These are phyloP conservation scores for Kazachstania kunashirensis DNA, from an alignment of 805 yeast genomes.

Conservation along the genomic window DNA sequence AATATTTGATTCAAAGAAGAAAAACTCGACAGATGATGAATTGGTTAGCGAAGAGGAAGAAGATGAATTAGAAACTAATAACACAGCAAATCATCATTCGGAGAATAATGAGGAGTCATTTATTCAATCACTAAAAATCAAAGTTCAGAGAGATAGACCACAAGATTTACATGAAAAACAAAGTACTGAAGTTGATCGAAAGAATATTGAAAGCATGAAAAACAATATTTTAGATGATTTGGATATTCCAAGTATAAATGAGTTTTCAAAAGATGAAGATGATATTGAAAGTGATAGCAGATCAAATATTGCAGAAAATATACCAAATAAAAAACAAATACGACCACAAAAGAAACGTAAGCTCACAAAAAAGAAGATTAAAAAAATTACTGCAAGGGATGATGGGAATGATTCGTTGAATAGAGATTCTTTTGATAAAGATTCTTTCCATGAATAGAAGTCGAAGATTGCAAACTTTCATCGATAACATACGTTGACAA, in stretches of 20 bases:
- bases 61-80: no score
- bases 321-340: not conserved
- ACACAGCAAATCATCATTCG: no score
- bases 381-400: not conserved
- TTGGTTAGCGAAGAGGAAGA: no score
- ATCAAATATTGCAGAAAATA: not conserved
- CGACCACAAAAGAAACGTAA: conserved; percentile 7
- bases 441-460: no score
- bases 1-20: not conserved
- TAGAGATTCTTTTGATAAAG: not conserved
- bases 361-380: conserved; percentile 7
- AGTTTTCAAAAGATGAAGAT: conserved; percentile 1
- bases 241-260: conserved; percentile 3
- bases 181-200: not conserved
- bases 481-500: no score
- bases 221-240: conserved; percentile 1
- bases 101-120: conserved; percentile 6
- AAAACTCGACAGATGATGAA: not conserved
- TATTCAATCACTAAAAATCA: not conserved
- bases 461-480: no score
- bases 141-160: not conserved
- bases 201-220: not conserved
- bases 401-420: not conserved
- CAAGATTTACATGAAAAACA: not conserved
- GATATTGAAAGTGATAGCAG: not conserved